Evolutionary conservation across 768 basidiomycete genomes (phyloP).

Genomic region (Boletellus ananas): DNA sequence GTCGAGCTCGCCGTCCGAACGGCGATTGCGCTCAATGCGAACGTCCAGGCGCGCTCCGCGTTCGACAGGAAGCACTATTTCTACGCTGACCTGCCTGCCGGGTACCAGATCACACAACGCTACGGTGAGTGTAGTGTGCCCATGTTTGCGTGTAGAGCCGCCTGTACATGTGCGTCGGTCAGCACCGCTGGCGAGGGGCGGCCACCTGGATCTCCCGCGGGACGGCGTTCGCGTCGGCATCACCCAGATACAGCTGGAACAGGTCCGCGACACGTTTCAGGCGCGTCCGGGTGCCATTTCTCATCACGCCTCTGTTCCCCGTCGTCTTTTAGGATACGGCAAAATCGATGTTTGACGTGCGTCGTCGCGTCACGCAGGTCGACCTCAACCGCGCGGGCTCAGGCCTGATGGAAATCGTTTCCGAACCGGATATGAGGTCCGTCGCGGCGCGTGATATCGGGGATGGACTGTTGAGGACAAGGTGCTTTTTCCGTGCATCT

Average conservation of each 20-base stretch:
- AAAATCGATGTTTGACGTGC: slow-evolving; percentile 66
- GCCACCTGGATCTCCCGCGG: slow-evolving; percentile 48
- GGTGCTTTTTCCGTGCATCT: background rate
- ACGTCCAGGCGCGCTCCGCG: slow-evolving; percentile 65
- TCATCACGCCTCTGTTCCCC: background rate
- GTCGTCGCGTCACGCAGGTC: slow-evolving; percentile 52
- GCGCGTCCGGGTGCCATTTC: background rate
- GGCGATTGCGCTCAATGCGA: slow-evolving; percentile 68
- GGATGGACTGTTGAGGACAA: background rate
- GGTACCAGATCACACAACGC: slow-evolving; percentile 97
- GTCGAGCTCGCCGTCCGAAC: slow-evolving; percentile 79
- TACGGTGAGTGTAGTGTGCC: slow-evolving; percentile 52
- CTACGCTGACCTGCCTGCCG: slow-evolving; percentile 89
- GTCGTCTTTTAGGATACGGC: slow-evolving; percentile 70
- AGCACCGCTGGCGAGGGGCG: slow-evolving; percentile 80
- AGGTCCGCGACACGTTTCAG: slow-evolving; percentile 46
- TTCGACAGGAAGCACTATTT: slow-evolving; percentile 99
- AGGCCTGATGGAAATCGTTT: slow-evolving; percentile 94
- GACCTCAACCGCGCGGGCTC: slow-evolving; percentile 91
- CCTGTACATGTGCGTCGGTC: background rate
- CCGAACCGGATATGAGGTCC: slow-evolving; percentile 83
- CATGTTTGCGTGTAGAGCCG: background rate
- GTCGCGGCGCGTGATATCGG: background rate
- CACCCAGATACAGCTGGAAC: slow-evolving; percentile 93
- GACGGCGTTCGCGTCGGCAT: slow-evolving; percentile 60